These are phyloP conservation scores for Borealophlyctis nickersoniae DNA, from an alignment of 192 early-diverging fungal species.

Conservation along the genomic window DNA sequence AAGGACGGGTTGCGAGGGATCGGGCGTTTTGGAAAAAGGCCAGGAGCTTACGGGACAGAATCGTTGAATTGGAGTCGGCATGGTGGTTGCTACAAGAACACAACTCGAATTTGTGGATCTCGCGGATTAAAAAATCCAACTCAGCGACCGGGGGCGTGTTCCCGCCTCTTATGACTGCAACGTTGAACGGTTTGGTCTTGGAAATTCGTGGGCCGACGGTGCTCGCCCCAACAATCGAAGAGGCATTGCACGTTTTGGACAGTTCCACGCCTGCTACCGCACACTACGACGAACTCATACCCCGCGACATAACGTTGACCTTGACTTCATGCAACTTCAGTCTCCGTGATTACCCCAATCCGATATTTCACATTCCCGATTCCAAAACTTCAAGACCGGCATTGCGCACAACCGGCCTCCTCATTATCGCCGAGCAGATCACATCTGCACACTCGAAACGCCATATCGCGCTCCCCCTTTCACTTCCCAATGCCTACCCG, in stretches of 20 bases:
- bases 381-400: no score
- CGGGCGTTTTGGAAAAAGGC: conserved; percentile 50
- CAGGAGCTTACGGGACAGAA: conserved; percentile 24
- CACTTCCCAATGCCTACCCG: conserved; percentile 12
- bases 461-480: conserved; percentile 28
- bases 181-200: conserved; percentile 17
- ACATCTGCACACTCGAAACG: conserved; percentile 32
- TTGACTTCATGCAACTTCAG: conserved; percentile 24
- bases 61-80: conserved; percentile 36
- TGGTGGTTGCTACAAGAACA: conserved; percentile 52
- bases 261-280: conserved; percentile 34
- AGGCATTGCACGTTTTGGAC: conserved; percentile 46
- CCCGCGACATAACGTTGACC: conserved; percentile 29
- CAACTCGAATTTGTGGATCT: conserved; percentile 46
- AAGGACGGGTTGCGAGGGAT: conserved; percentile 36
- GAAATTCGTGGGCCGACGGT: conserved; percentile 21
- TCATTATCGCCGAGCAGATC: conserved; percentile 46
- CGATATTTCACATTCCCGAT: conserved; percentile 34
- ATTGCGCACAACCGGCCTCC: conserved; percentile 42
- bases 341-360: conserved; percentile 42
- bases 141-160: neutral
- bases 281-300: conserved; percentile 48
- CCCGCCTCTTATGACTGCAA: conserved; percentile 25
- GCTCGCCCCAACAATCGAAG: conserved; percentile 37
- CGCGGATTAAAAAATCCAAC: conserved; percentile 13